Evolutionary conservation across 768 basidiomycete genomes (phyloP), one percentile per base, ranked within the genome.

Genomic region (Russula sp.): DNA sequence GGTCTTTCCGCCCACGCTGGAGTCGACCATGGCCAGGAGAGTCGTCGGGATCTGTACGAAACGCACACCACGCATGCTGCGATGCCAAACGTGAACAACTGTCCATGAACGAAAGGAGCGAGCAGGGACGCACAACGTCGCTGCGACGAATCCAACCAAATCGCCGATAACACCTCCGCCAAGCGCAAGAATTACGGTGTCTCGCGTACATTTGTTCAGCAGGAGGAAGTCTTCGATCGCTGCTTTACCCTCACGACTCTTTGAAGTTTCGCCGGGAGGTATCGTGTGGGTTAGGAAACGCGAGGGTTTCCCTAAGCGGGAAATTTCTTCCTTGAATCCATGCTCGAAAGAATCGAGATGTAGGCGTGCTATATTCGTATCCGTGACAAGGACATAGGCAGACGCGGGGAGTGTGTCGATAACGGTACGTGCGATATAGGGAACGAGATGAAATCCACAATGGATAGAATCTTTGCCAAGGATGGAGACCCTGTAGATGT

Each of bases 161-260:
- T 99, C 96, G 13, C 97, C 97, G 63, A 99, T 91, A 59, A 99
- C 97, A 34, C 97, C 97, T 39, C 97, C 96, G 37, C 97, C 97
- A 27, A 99, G 81, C 0, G 95, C 96, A 58, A 99, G 76, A 60
- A 98, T 79, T 65, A 99, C 92, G 3, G 90, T 94, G 73, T 96
- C 95, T 62, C 97, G 79, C 2, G 95, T 97, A 72, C 94, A 97
- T 73, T 84, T 84, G 70, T 95, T 85, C 18, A 86, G 78, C 60
- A 98, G 79, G 50, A 99, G 78, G 75, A 88, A 98, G 75, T 99
- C 96, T 73, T 98, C 96, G 68, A 98, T 87, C 62, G 86, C 80
- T 2, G 93, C 96, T 74, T 98, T 98, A 59, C 91, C 91, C 68
- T 90, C 82, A 49, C 97, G 81, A 61, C 87, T 89, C 77, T 99